Evolutionary conservation across 345 rosid genomes (phyloP), one percentile per base, ranked within the genome.

Genomic region (Sapria himalayana): DNA sequence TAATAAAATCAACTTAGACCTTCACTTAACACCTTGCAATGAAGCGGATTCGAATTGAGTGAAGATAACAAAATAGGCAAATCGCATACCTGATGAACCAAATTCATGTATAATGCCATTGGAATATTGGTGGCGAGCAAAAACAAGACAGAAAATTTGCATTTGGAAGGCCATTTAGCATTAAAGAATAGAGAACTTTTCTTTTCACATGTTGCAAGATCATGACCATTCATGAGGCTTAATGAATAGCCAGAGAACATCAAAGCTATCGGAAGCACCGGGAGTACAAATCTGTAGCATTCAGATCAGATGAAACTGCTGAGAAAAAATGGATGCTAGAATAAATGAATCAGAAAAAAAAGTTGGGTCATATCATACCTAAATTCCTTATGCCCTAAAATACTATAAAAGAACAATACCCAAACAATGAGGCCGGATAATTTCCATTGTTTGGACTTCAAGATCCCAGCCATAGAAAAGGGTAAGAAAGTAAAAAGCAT

Each of bases 321-420:
- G n/a, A n/a, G n/a, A n/a, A n/a, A n/a, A n/a, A 52, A 27, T 47
- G 15, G 27, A 48, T 37, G 44, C 50, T 41, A 18, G 39, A 32
- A 15, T 13, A 25, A 43, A 56, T 3, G 16, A 3, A 27, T n/a
- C 20, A 55, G 24, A 31, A 18, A 23, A 5, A 33, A 41, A 7
- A 33, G 6, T 41, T 24, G 38, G 50, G 33, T n/a, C 14, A 37
- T 29, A 23, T 36, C 25, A 17, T 52, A 70, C 93, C 93, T 67
- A 78, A 89, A 89, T 66, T 89, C 98, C 59, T 89, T 79, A 61
- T 82, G 98, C 46, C 94, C 93, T 33, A 76, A 69, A 50, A 72
- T 5, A 48, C 94, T 74, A 69, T 79, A 82, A 54, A 71, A 45
- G 15, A 62, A 62, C 56, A 79, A 61, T 51, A 70, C 93, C 98